Base-by-base conservation (phyloP, 768 basidiomycete species). In the Leccinum sublutescens region DNA sequence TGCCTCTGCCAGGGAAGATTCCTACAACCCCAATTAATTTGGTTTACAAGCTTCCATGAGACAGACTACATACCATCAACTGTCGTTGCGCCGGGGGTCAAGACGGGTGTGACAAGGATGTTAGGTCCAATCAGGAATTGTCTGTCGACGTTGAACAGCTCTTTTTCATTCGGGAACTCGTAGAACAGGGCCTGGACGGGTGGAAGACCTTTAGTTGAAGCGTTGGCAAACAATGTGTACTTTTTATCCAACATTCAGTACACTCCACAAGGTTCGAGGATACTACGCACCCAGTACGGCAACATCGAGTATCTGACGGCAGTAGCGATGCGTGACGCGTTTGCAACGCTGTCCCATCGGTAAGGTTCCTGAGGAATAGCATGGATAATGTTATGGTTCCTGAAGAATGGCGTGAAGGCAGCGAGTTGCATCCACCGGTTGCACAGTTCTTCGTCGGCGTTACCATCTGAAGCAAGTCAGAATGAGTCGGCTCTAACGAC, bases 351-450 rank as follows among this genome's bases (percentile, higher is more conserved):
- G 56, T 89, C 87, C 90, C 91, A 93, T 45, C 83, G 77, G 64
- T 87, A 93, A 2, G 89, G 89, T 66, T 92, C 90, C 69, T 92
- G 91, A n/a, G 84, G 74, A 29, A 90, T 76, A 5, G 88, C 86
- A 23, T 83, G 83, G 55, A 76, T 77, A 33, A 78, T 72, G 61
- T 89, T 89, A 70, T 93, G 91, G 70, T 93, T 93, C 54, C 91
- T 78, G 71, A 84, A 91, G 78, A 93, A 93, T 5, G 91, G 91
- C 27, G 81, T 81, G 70, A 93, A 93, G 1, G 90, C 91, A 3
- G 87, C 79, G n/a, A 92, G 80, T 69, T 88, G 85, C 89, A 90
- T 91, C 91, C 91, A 93, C 17, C 91, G 82, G 61, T 85, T 86
- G 73, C 89, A 89, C 10, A 93, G 79, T 69, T 92, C 89, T 71